Conservation (phyloP, 148 eudicot genomes). For the Amaranthus hypochondriacus region DNA sequence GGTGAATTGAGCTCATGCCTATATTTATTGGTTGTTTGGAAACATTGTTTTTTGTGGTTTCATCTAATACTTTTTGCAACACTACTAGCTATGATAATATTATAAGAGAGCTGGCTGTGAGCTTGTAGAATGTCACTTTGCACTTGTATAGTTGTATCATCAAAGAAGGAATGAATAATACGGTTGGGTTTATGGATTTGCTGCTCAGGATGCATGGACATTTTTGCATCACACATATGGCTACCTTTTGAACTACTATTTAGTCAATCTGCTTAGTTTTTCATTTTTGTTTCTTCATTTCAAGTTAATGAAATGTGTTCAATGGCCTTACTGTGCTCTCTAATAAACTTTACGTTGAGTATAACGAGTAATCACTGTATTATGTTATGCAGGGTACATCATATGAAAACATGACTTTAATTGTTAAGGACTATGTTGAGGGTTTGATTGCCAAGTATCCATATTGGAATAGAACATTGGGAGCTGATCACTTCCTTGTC, state of each 20-base stretch:
- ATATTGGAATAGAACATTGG: slow-evolving; percentile 92
- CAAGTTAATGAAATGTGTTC: neutral
- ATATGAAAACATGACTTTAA: slow-evolving; percentile 84
- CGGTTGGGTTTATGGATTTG: neutral
- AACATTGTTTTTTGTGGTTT: no score
- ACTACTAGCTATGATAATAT: neutral
- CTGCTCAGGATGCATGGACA: neutral
- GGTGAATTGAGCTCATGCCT: no score
- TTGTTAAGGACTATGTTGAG: slow-evolving; percentile 77
- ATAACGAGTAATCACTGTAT: neutral
- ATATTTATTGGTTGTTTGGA: no score
- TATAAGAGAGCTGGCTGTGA: no score
- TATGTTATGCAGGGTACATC: slow-evolving; percentile 73
- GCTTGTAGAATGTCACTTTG: neutral
- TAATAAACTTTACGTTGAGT: neutral
- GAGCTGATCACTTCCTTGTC: slow-evolving; percentile 94
- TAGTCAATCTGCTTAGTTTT: neutral
- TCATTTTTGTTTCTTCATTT: neutral
- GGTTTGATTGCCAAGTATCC: slow-evolving; percentile 78
- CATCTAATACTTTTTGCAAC: neutral
- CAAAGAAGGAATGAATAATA: neutral
- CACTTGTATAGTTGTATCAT: neutral
- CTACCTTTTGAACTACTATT: no score
- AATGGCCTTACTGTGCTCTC: neutral
- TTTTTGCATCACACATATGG: neutral